These are phyloP conservation scores for Fusarium illudens DNA, from an alignment of 2,329 filamentous ascomycete genomes.

Conservation along the genomic window DNA sequence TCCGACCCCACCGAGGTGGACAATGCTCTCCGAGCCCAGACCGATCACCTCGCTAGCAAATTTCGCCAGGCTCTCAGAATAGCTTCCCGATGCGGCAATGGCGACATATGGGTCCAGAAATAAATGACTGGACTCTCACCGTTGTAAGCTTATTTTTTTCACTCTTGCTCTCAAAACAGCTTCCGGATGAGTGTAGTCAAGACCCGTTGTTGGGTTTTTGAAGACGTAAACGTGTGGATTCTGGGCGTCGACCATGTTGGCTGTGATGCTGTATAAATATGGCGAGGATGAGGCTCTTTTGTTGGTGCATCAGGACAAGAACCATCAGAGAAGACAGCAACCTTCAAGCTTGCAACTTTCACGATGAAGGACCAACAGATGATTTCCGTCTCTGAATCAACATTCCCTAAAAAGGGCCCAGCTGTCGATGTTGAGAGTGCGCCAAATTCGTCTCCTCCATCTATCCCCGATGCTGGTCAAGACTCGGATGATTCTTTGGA, in stretches of 20 bases:
- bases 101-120: conserved; percentile 1
- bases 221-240: conserved; percentile 4
- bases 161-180: not conserved
- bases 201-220: not conserved
- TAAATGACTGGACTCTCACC: not conserved
- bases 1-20: not conserved
- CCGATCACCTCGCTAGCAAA: not conserved
- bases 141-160: not conserved
- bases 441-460: not conserved
- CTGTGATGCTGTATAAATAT: not conserved
- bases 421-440: not conserved
- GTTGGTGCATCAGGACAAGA: not conserved
- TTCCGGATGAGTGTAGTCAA: not conserved
- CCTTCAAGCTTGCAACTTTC: not conserved
- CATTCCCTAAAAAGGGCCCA: not conserved
- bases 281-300: too few relatives aligned
- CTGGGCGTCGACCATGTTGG: not conserved
- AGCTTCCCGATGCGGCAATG: conserved; percentile 14
- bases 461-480: not conserved
- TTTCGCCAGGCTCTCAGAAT: conserved; percentile 1
- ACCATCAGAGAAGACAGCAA: not conserved
- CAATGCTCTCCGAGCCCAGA: not conserved
- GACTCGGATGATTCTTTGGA: conserved; percentile 1
- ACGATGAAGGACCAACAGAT: not conserved
- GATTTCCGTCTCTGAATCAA: not conserved